These are phyloP conservation scores for Kodamaea plutei DNA, from an alignment of 1,139 yeast species.

Conservation along the genomic window DNA sequence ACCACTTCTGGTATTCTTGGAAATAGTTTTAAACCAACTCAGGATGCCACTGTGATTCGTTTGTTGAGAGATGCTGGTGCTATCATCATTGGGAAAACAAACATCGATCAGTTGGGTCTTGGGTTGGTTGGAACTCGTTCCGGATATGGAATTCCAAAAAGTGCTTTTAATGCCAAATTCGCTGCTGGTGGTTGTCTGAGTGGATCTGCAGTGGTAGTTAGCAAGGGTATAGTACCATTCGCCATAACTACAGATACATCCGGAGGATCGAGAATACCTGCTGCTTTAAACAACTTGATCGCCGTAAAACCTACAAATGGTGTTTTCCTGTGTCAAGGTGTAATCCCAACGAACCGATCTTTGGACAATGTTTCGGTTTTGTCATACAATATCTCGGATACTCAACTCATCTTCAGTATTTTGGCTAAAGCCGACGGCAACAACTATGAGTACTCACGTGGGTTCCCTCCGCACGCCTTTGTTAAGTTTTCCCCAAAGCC, in stretches of 20 bases:
- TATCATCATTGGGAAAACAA: slow-evolving; percentile 85
- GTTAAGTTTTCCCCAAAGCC: slow-evolving; percentile 57
- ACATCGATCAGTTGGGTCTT: slow-evolving; percentile 93
- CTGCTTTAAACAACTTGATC: slow-evolving; percentile 85
- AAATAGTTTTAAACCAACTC: slow-evolving; percentile 58
- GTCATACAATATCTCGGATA: slow-evolving; percentile 72
- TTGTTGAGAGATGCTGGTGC: slow-evolving; percentile 81
- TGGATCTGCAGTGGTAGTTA: slow-evolving; percentile 90
- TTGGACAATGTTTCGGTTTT: slow-evolving; percentile 92
- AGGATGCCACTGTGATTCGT: slow-evolving; percentile 71
- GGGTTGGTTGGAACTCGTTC: slow-evolving; percentile 94
- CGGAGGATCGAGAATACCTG: slow-evolving; percentile 97
- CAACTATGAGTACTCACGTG: slow-evolving; percentile 77
- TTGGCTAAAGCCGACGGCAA: slow-evolving; percentile 69
- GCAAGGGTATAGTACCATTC: slow-evolving; percentile 82
- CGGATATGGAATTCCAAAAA: slow-evolving; percentile 85
- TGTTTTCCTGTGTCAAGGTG: slow-evolving; percentile 77
- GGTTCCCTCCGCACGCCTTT: slow-evolving; percentile 63
- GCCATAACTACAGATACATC: slow-evolving; percentile 96
- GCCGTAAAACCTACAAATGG: slow-evolving; percentile 95
- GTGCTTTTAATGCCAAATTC: slow-evolving; percentile 68
- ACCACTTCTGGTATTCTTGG: slow-evolving; percentile 97
- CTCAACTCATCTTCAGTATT: slow-evolving; percentile 67
- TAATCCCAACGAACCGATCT: slow-evolving; percentile 96
- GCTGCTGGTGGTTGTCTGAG: slow-evolving; percentile 95